phyloP scores from a whole-genome alignment of 2,329 filamentous ascomycete species.

The Penicillium sp. region DNA sequence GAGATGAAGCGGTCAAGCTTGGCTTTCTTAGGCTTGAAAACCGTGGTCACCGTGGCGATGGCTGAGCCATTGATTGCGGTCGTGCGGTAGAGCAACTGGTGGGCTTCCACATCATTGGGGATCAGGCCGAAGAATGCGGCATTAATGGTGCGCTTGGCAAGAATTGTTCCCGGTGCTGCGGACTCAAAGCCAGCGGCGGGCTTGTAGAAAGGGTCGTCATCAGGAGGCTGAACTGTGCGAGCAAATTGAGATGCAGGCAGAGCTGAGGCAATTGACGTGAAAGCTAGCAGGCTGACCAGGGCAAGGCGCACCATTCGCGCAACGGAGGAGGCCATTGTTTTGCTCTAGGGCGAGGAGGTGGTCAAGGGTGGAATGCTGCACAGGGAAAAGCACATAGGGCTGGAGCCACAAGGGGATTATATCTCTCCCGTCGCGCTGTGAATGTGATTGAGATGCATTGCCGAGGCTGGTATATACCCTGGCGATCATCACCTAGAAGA shows the following conservation, averaged over 20 bases:
- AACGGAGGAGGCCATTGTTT: conserved; percentile 5
- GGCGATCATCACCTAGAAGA: neutral
- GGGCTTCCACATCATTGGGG: conserved; percentile 24
- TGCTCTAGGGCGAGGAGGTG: neutral
- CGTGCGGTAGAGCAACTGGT: conserved; percentile 44
- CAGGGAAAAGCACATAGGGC: neutral
- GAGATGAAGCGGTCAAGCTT: conserved; percentile 39
- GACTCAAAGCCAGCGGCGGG: conserved; percentile 26
- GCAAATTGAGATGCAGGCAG: neutral
- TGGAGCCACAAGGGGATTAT: neutral
- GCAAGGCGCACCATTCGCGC: conserved; percentile 7
- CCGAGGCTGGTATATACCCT: conserved; percentile 2
- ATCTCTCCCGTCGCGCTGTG: neutral
- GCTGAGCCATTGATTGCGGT: conserved; percentile 39
- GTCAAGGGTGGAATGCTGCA: neutral
- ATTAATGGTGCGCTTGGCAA: conserved; percentile 21
- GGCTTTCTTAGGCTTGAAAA: conserved; percentile 35
- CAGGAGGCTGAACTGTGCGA: conserved; percentile 9
- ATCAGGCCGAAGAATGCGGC: conserved; percentile 24
- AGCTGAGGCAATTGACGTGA: conserved; percentile 3
- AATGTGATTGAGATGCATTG: conserved; percentile 5
- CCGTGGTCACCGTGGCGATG: conserved; percentile 40
- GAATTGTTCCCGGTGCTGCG: conserved; percentile 22
- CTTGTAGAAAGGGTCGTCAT: conserved; percentile 28
- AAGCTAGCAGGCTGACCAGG: conserved; percentile 1